These are phyloP conservation scores for Leishmania tropica DNA, from an alignment of 208 protist genomes.

Conservation along the genomic window DNA sequence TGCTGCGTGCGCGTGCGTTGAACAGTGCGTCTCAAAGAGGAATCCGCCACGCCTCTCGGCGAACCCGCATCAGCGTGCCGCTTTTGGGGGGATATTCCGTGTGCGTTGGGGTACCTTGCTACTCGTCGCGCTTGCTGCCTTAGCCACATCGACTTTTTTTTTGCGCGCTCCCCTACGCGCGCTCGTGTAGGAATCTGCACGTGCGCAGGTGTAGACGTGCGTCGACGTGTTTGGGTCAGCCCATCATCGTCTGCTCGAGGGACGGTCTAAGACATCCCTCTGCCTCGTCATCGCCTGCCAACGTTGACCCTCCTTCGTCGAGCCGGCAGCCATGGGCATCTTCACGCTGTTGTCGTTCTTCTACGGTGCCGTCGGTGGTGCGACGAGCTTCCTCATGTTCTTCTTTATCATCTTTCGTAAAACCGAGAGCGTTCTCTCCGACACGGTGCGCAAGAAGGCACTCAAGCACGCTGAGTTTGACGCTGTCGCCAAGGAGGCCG, in stretches of 20 bases:
- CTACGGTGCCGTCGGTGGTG: conserved; percentile 53
- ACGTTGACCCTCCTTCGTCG: not conserved
- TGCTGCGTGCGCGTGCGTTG: no score
- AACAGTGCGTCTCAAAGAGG: not conserved
- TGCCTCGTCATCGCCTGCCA: not conserved
- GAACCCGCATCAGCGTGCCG: no score
- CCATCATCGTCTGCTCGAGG: not conserved
- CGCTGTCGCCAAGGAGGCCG: conserved; percentile 42
- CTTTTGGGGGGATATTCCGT: not conserved
- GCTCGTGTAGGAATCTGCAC: not conserved
- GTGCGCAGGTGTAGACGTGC: not conserved
- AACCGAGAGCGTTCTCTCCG: conserved; percentile 26
- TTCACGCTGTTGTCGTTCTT: conserved; percentile 42
- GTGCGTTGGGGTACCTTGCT: not conserved
- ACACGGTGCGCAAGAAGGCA: conserved; percentile 49
- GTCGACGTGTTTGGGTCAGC: not conserved
- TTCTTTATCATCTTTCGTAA: conserved; percentile 59
- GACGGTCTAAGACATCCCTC: not conserved
- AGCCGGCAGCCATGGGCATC: not conserved
- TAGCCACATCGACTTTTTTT: not conserved
- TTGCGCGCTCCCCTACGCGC: not conserved
- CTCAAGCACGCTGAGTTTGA: conserved; percentile 44
- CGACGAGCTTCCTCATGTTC: conserved; percentile 42
- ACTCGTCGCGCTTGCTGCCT: no score
- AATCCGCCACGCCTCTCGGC: not conserved